Conservation (phyloP, 495 filamentous ascomycete genomes). For the Talaromyces ruber region DNA sequence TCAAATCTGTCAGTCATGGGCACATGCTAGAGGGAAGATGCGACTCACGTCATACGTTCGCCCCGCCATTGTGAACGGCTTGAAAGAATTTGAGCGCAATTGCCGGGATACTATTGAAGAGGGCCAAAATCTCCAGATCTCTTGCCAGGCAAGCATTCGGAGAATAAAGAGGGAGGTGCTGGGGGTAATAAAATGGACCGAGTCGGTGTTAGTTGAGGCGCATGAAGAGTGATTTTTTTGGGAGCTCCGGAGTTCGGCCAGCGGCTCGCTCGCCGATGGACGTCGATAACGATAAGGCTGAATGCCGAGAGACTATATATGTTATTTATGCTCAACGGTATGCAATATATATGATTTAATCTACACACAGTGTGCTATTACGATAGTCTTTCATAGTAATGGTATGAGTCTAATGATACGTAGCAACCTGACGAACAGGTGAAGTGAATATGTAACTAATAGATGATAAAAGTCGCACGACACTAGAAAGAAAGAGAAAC, state of each 20-base stretch:
- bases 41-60: slow-evolving; percentile 3
- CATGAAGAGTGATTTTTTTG: not conserved
- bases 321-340: too few relatives aligned
- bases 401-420: not conserved
- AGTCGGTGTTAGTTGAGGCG: not conserved
- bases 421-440: not conserved
- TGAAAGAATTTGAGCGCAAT: not conserved
- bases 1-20: not conserved
- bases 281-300: not conserved
- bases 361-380: not conserved
- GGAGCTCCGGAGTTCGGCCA: not conserved
- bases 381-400: not conserved
- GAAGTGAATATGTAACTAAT: not conserved
- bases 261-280: not conserved
- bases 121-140: not conserved
- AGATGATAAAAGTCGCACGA: not conserved
- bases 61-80: slow-evolving; percentile 6
- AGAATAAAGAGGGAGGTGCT: not conserved
- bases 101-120: not conserved
- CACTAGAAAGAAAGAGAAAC: not conserved
- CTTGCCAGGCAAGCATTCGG: not conserved
- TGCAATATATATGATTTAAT: not conserved
- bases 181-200: not conserved
- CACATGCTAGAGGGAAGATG: not conserved
- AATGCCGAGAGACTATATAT: not conserved